A percentile compares a stretch with the other conserved stretches of the same genome.
Evolutionary conservation across 1,284 basidiomycete species (phyloP).

Genomic region (Termitomyces sp.): DNA sequence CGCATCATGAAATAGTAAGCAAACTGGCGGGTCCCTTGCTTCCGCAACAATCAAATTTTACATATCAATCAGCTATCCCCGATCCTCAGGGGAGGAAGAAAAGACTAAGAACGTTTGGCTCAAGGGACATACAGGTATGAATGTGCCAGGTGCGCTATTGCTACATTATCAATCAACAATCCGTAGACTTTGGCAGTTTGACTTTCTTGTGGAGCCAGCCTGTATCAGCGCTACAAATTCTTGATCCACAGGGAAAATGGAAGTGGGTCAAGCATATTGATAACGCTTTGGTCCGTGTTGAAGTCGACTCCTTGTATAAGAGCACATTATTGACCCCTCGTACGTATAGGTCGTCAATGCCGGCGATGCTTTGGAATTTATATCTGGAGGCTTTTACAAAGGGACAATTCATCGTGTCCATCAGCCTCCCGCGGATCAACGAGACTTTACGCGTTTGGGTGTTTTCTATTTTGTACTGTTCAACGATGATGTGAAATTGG

Average conservation of each 20-base stretch:
- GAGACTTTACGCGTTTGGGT: constrained; percentile 15
- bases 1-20: constrained; percentile 47
- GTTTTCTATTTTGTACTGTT: constrained; percentile 19
- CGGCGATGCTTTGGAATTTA: constrained; percentile 42
- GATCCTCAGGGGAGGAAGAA: constrained; percentile 40
- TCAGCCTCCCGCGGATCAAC: constrained; percentile 21
- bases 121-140: constrained; percentile 50
- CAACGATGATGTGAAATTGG: constrained; percentile 20
- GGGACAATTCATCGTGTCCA: constrained; percentile 29
- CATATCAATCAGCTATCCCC: constrained; percentile 17
- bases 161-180: not conserved
- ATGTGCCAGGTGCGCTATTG: not conserved
- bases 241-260: constrained; percentile 41
- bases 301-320: not conserved
- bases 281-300: constrained; percentile 40
- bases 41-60: not conserved
- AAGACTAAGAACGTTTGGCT: constrained; percentile 31
- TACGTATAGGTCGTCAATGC: constrained; percentile 15
- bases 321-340: not conserved
- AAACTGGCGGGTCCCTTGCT: too few relatives aligned
- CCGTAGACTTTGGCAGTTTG: constrained; percentile 47
- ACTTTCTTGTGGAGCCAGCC: constrained; percentile 55
- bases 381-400: constrained; percentile 37
- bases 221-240: constrained; percentile 44
- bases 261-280: constrained; percentile 47